A percentile compares a stretch with the other conserved stretches of the same genome.
Evolutionary conservation across 169 alveolate species (phyloP).

Genomic region (Babesia sp.): DNA sequence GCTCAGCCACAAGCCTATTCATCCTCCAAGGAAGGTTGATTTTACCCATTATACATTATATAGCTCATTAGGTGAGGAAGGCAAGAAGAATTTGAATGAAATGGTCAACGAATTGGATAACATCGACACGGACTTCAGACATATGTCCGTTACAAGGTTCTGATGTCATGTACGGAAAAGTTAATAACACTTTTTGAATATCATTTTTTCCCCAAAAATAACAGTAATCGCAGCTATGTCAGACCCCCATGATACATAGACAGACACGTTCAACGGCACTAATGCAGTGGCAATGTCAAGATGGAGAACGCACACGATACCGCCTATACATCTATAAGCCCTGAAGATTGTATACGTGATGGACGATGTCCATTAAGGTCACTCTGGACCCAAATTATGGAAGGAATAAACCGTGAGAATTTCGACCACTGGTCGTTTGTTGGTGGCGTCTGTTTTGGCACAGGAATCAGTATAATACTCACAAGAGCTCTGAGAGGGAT

Average conservation of each 20-base stretch:
- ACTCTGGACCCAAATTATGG: slow-evolving; percentile 2
- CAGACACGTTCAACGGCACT: too few species aligned
- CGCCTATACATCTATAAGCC: not conserved
- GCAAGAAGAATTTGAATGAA: slow-evolving; percentile 37
- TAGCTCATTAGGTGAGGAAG: not conserved
- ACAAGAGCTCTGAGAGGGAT: slow-evolving; percentile 20
- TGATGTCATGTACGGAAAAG: not conserved
- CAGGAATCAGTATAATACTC: slow-evolving; percentile 37
- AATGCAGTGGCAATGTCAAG: not conserved
- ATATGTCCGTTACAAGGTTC: slow-evolving; percentile 62
- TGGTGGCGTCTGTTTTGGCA: slow-evolving; percentile 64
- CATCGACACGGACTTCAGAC: slow-evolving; percentile 56
- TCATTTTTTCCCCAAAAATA: too few species aligned
- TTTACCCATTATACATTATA: not conserved
- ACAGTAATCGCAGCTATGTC: too few species aligned
- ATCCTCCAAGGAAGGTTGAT: not conserved
- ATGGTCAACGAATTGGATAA: slow-evolving; percentile 46
- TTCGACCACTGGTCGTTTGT: slow-evolving; percentile 43
- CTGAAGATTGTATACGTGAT: not conserved
- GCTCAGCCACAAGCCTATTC: not conserved
- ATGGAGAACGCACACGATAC: not conserved
- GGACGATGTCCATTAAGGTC: not conserved
- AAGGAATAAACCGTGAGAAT: slow-evolving; percentile 9
- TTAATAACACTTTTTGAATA: too few species aligned
- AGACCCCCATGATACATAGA: too few species aligned